A percentile compares a stretch with the other conserved stretches of the same genome.
These are phyloP conservation scores for Kalanchoe fedtschenkoi DNA, from an alignment of 164 flowering plant genomes.

Conservation along the genomic window DNA sequence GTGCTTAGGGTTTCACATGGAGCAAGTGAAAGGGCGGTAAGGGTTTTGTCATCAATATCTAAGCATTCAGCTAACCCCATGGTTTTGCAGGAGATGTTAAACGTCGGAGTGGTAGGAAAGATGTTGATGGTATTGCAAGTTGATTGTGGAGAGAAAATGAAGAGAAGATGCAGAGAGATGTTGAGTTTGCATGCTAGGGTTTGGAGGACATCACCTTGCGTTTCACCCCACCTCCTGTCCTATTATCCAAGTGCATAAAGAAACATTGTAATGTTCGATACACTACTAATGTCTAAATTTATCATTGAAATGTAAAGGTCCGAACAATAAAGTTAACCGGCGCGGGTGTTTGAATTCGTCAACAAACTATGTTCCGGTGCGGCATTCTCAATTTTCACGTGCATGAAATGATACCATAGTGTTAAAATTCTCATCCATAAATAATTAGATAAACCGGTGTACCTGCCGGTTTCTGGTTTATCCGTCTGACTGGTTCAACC, in stretches of 20 bases:
- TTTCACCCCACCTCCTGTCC: background rate
- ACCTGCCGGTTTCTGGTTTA: no score
- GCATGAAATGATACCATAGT: no score
- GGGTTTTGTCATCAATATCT: constrained; percentile 1
- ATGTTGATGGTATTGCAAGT: background rate
- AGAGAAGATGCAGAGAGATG: constrained; percentile 4
- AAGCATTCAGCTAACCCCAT: background rate
- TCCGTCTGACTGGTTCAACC: no score
- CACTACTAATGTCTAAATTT: no score
- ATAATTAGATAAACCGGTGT: no score
- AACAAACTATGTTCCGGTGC: no score
- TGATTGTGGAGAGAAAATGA: background rate
- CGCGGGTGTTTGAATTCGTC: no score
- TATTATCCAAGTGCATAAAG: background rate
- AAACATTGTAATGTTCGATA: background rate
- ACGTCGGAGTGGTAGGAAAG: constrained; percentile 1
- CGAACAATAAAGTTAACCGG: no score
- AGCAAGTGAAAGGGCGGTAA: background rate
- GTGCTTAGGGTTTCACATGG: background rate
- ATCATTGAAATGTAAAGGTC: no score
- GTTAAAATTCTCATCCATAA: no score
- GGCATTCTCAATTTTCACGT: no score
- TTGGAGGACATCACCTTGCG: constrained; percentile 6
- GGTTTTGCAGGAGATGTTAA: constrained; percentile 4
- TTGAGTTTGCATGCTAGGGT: constrained; percentile 5